Conservation (phyloP, 331 rosid genomes). For the Quercus tomentella region DNA sequence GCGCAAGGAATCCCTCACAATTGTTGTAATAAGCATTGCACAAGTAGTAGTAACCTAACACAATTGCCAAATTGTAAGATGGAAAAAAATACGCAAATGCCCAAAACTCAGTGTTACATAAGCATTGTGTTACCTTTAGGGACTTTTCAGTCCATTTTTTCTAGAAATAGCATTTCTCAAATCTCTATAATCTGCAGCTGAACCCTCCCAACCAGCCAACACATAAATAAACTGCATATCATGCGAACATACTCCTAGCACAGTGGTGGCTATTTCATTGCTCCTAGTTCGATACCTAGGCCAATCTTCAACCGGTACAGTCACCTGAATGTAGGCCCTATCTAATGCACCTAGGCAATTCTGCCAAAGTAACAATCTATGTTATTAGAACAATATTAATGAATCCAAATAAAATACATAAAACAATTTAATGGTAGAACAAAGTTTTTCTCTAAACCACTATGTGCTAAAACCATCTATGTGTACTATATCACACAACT, state of each 20-base stretch:
- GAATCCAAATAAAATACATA: neutral
- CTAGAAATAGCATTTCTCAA: neutral
- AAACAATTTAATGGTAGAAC: slow-evolving; percentile 3
- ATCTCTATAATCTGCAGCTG: neutral
- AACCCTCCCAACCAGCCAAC: neutral
- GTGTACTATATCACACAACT: no score
- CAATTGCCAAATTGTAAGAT: neutral
- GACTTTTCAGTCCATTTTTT: neutral
- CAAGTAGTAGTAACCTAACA: neutral
- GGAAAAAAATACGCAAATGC: neutral
- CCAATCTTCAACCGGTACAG: neutral
- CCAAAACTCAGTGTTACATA: no score
- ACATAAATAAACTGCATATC: neutral
- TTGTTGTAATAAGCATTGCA: neutral
- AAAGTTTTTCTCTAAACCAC: no score
- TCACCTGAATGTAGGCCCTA: neutral
- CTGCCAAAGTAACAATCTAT: neutral
- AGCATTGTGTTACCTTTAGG: neutral
- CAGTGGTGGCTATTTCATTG: neutral
- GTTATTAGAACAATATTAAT: neutral
- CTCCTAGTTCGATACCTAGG: neutral
- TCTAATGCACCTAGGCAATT: neutral
- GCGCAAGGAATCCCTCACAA: neutral
- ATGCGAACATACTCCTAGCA: neutral
- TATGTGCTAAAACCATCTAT: no score